Evolutionary conservation across 2,329 filamentous ascomycete species (phyloP).

Genomic region (Nemania sp.): DNA sequence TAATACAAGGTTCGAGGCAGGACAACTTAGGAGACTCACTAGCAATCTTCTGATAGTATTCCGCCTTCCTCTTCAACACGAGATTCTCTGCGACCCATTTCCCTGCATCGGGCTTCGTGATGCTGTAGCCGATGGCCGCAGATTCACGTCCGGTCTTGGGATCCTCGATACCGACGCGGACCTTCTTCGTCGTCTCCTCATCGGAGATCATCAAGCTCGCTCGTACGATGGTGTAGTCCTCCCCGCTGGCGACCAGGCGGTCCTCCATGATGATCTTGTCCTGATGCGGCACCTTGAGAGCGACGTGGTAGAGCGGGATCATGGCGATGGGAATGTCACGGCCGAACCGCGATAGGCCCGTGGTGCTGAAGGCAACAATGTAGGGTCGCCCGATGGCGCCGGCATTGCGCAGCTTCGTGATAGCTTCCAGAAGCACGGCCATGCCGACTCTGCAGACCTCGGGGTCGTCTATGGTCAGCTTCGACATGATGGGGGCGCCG

Average conservation of each 20-base stretch:
- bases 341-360: slow-evolving; percentile 46
- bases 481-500: slow-evolving; percentile 40
- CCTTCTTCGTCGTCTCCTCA: slow-evolving; percentile 34
- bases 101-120: slow-evolving; percentile 53
- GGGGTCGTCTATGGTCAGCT: slow-evolving; percentile 47
- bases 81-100: slow-evolving; percentile 52
- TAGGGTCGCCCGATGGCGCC: slow-evolving; percentile 41
- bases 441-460: slow-evolving; percentile 54
- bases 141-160: slow-evolving; percentile 38
- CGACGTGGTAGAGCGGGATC: slow-evolving; percentile 49
- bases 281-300: slow-evolving; percentile 48
- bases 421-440: slow-evolving; percentile 46
- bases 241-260: slow-evolving; percentile 37
- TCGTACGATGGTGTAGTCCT: slow-evolving; percentile 45
- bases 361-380: slow-evolving; percentile 48
- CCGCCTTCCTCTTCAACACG: slow-evolving; percentile 33
- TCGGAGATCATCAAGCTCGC: slow-evolving; percentile 43
- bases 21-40: no score
- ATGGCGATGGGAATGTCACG: slow-evolving; percentile 51
- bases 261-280: slow-evolving; percentile 57
- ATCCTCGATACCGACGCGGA: slow-evolving; percentile 51
- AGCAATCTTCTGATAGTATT: slow-evolving; percentile 44
- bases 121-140: slow-evolving; percentile 51
- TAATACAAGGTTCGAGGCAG: neutral
- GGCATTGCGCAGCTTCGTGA: slow-evolving; percentile 39